Percentiles rank a stretch among this genome's conserved stretches.
These are phyloP conservation scores for Aspergillus sclerotioniger DNA, from an alignment of 495 filamentous ascomycete species.

Conservation along the genomic window DNA sequence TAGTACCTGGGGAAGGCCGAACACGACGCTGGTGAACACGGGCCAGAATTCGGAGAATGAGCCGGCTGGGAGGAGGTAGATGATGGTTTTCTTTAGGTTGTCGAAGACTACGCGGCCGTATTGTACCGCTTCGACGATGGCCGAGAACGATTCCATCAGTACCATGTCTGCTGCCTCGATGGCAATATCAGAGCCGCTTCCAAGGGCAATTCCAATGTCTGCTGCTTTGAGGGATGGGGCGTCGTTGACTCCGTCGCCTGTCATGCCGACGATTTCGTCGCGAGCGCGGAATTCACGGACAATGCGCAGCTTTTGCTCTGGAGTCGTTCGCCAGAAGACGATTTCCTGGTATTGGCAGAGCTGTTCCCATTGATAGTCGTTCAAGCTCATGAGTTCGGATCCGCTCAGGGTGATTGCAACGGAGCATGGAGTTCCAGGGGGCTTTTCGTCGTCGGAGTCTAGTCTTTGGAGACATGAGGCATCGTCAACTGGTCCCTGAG, in stretches of 20 bases:
- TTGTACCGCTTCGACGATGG: conserved; percentile 65
- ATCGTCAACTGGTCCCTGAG: conserved; percentile 17
- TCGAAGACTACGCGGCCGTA: conserved; percentile 56
- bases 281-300: conserved; percentile 61
- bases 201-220: conserved; percentile 54
- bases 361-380: conserved; percentile 55
- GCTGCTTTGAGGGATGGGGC: conserved; percentile 55
- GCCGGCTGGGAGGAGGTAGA: conserved; percentile 60
- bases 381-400: conserved; percentile 57
- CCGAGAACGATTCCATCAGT: conserved; percentile 62
- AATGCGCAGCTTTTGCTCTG: conserved; percentile 74
- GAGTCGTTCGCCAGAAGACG: conserved; percentile 70
- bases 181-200: conserved; percentile 57
- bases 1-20: conserved; percentile 66
- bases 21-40: conserved; percentile 62
- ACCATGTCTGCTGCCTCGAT: conserved; percentile 73
- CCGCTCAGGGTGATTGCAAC: conserved; percentile 52
- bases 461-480: conserved; percentile 9
- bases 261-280: conserved; percentile 50
- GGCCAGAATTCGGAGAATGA: conserved; percentile 69
- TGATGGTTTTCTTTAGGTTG: conserved; percentile 56
- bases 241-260: conserved; percentile 61
- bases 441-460: conserved; percentile 14
- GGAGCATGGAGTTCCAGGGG: conserved; percentile 21
- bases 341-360: conserved; percentile 60